Evolutionary conservation across 2,329 filamentous ascomycete genomes (phyloP).

Genomic region (Alternaria dauci): DNA sequence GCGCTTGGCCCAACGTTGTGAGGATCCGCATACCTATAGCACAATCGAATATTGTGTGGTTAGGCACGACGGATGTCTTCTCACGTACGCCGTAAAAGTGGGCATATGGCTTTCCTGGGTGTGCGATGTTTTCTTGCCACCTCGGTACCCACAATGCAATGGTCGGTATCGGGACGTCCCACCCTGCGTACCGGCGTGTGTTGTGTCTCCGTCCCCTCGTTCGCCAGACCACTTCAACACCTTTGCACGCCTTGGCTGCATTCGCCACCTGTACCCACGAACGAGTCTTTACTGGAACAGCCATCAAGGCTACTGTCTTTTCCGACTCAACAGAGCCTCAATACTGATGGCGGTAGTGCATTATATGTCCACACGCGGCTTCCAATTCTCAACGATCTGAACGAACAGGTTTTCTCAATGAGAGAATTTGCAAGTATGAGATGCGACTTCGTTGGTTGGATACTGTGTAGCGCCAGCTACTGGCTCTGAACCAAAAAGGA

Average conservation of each 20-base stretch:
- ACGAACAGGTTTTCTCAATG: too few species aligned
- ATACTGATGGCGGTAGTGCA: not conserved
- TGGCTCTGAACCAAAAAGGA: not conserved
- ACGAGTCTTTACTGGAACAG: not conserved
- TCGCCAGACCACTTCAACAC: not conserved
- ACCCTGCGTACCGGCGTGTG: not conserved
- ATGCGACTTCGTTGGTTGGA: not conserved
- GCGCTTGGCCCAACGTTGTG: not conserved
- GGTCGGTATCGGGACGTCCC: not conserved
- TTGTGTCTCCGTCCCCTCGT: not conserved
- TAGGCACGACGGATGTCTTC: not conserved
- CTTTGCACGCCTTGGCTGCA: not conserved
- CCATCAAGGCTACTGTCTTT: not conserved
- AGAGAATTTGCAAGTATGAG: too few species aligned
- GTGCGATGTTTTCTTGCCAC: not conserved
- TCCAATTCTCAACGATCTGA: too few species aligned
- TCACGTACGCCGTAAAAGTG: not conserved
- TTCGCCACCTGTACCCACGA: not conserved
- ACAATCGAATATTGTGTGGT: not conserved
- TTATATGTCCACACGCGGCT: not conserved
- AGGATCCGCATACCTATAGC: not conserved
- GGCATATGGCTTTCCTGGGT: not conserved
- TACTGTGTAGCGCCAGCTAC: not conserved
- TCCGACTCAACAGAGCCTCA: not conserved
- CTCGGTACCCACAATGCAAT: not conserved